phyloP scores from a whole-genome alignment of 768 basidiomycete genomes.

The Boletus sp. region DNA sequence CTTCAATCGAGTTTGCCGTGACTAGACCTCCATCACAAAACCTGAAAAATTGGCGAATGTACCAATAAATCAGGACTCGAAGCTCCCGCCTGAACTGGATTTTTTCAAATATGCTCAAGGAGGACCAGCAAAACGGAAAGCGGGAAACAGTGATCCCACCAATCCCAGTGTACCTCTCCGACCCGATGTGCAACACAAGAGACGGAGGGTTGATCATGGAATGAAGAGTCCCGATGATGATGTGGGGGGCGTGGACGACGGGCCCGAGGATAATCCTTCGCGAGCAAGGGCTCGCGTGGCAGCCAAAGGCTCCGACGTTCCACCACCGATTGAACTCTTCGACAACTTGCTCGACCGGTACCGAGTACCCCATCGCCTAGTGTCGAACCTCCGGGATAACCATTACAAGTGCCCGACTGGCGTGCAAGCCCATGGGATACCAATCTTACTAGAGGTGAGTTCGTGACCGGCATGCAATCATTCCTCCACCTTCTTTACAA shows the following conservation, averaged over 20 bases:
- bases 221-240: slow-evolving; percentile 21
- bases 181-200: slow-evolving; percentile 24
- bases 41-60: slow-evolving; percentile 23
- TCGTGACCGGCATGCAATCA: background rate
- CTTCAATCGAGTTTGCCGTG: background rate
- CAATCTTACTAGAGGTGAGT: slow-evolving; percentile 74
- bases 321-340: slow-evolving; percentile 56
- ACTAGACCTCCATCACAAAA: slow-evolving; percentile 25
- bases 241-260: slow-evolving; percentile 22
- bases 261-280: slow-evolving; percentile 20
- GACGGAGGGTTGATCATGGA: slow-evolving; percentile 26
- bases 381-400: slow-evolving; percentile 59
- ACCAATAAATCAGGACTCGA: slow-evolving; percentile 34
- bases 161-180: slow-evolving; percentile 9
- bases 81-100: slow-evolving; percentile 76
- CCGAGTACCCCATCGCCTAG: slow-evolving; percentile 52
- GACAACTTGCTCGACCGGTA: slow-evolving; percentile 56
- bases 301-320: slow-evolving; percentile 70
- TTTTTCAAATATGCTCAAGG: slow-evolving; percentile 86
- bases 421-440: slow-evolving; percentile 77
- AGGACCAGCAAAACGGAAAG: slow-evolving; percentile 51
- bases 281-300: slow-evolving; percentile 60
- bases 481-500: background rate
- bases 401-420: slow-evolving; percentile 71
- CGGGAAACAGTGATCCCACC: slow-evolving; percentile 14